Base-by-base conservation (phyloP, 1,284 basidiomycete species). In the Leccinum pachyderme region DNA sequence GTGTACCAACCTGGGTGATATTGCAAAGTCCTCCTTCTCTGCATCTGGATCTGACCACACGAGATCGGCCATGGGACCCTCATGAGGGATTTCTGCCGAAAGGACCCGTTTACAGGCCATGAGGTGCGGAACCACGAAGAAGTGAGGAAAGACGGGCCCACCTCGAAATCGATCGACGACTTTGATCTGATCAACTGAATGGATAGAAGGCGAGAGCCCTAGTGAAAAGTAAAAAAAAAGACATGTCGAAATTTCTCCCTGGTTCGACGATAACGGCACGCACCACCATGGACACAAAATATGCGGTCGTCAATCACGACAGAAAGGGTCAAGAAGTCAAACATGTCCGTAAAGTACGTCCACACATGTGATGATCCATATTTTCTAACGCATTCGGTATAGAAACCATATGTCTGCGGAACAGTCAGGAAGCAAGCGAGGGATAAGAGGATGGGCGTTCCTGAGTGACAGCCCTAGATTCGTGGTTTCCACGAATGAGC, bases 301-400 rank as follows among this genome's bases (percentile, higher is more conserved):
- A 99, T 98, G 67, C 89, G 89, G 77, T 99, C 93, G 76, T 99
- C 97, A 67, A 99, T 98, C 57, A 99, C 96, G 55, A 97, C 95
- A 35, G 92, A 95, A 50, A 99, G 79, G 7, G 97, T 99, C 61
- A 99, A 76, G 75, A 96, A 99, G 79, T 99, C 97, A 74, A 99
- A 99, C 97, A 99, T 98, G 77, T 99, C 97, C 58, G 97, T 99
- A 69, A 99, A 99, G 73, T 98, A 98, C 37, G 93, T 95, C 97
- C 97, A 99, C 39, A 98, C 96, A 64, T 93, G 91, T 27, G 95
- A 87, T 3, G 91, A 89, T 55, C 95, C 96, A 69, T 99, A 99
- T 77, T 99, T 99, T 49, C 96, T 84, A 43, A 95, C 87, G 69
- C 97, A 99, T 80, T 99, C 97, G 32, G 94, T 91, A 75, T 99